Evolutionary conservation across 148 eudicot genomes (phyloP).

Genomic region (Beta vulgaris): DNA sequence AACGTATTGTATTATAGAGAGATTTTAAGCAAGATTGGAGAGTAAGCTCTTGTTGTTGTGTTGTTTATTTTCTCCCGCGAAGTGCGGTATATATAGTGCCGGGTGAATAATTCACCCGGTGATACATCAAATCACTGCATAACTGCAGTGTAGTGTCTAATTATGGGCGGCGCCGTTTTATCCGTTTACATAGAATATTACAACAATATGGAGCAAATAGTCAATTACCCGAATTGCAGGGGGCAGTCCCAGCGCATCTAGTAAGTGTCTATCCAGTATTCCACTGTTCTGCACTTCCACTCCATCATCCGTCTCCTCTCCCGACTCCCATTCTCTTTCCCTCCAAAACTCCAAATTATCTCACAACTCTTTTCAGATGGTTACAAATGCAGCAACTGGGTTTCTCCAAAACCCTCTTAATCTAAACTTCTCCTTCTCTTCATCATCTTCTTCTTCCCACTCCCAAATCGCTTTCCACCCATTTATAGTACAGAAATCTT

Average conservation of each 20-base stretch:
- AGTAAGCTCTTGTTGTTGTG: no score
- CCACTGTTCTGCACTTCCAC: not conserved
- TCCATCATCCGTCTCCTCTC: not conserved
- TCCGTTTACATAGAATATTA: no score
- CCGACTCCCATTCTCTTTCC: not conserved
- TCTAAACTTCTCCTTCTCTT: conserved; percentile 10
- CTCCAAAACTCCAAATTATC: conserved; percentile 5
- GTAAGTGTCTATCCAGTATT: not conserved
- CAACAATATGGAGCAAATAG: no score
- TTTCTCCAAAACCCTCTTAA: conserved; percentile 16
- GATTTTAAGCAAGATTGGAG: no score
- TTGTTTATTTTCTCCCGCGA: no score
- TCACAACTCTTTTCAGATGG: conserved; percentile 8
- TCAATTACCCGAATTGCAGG: no score
- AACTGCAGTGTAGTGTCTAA: no score
- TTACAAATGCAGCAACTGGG: conserved; percentile 2
- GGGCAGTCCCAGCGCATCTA: not conserved
- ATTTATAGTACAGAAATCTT: conserved; percentile 11
- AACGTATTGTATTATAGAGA: no score
- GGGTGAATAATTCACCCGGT: no score
- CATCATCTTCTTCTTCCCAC: conserved; percentile 10
- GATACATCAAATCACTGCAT: no score
- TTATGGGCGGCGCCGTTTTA: no score
- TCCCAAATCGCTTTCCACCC: conserved; percentile 16
- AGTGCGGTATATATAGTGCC: no score